Conservation (phyloP, 768 basidiomycete genomes). For the Leccinum rimulosum region DNA sequence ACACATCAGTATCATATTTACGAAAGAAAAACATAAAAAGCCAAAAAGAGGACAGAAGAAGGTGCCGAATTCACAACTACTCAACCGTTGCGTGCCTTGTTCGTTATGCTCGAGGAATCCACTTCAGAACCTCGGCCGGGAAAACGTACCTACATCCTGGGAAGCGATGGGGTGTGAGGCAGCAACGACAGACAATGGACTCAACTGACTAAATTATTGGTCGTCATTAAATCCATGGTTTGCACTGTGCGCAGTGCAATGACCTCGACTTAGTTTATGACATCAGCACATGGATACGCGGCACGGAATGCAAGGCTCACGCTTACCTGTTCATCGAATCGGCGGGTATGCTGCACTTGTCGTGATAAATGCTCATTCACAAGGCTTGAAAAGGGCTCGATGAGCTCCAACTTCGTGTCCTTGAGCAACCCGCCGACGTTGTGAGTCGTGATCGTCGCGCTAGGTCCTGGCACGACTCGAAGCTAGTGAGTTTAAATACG, state of each 20-base stretch:
- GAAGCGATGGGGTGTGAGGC: constrained; percentile 9
- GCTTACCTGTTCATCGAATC: constrained; percentile 68
- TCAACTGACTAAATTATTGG: constrained; percentile 73
- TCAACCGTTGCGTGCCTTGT: constrained; percentile 46
- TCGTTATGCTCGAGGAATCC: constrained; percentile 97
- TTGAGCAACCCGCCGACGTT: constrained; percentile 95
- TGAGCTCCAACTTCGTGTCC: constrained; percentile 98
- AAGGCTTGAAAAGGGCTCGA: constrained; percentile 83
- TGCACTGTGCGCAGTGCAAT: constrained; percentile 93
- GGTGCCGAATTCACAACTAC: too few relatives aligned
- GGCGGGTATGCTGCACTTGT: too few relatives aligned
- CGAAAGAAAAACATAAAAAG: too few relatives aligned
- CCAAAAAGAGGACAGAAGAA: too few relatives aligned
- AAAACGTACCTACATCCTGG: constrained; percentile 77
- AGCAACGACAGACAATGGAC: not conserved
- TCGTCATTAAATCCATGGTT: constrained; percentile 99
- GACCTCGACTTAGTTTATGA: constrained; percentile 47
- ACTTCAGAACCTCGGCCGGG: constrained; percentile 79
- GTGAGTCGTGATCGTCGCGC: constrained; percentile 78
- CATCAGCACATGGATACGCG: too few relatives aligned
- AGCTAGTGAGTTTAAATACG: constrained; percentile 45
- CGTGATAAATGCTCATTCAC: too few relatives aligned
- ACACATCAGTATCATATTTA: too few relatives aligned
- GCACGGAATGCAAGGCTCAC: not conserved
- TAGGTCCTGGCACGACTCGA: constrained; percentile 90